These are phyloP conservation scores for Fusarium circinatum DNA, from an alignment of 2,329 filamentous ascomycete genomes.

Conservation along the genomic window DNA sequence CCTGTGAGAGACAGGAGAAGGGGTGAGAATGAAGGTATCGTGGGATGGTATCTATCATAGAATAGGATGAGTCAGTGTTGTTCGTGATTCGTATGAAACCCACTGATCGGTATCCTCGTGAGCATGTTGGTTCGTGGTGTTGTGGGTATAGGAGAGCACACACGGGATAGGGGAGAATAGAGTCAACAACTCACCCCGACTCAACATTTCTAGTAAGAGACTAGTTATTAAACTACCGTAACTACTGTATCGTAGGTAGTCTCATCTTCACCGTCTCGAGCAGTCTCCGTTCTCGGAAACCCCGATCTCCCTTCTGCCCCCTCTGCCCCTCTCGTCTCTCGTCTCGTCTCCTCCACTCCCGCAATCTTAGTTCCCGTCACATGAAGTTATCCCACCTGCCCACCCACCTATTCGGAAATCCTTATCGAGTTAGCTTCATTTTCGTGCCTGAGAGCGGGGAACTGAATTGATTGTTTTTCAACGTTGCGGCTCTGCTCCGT, in stretches of 20 bases:
- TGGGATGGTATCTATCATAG: not conserved
- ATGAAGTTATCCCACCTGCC: not conserved
- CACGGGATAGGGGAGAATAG: not conserved
- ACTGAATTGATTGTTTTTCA: not conserved
- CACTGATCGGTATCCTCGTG: not conserved
- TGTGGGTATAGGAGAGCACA: constrained; percentile 5
- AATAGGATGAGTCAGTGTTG: constrained; percentile 2
- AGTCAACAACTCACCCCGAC: constrained; percentile 7
- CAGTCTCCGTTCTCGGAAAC: constrained; percentile 16
- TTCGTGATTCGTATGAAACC: not conserved
- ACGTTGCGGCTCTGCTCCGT: constrained; percentile 22
- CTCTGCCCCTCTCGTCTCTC: not conserved
- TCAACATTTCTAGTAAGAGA: not conserved
- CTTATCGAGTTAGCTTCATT: not conserved
- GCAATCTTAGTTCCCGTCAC: constrained; percentile 24
- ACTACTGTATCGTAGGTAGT: not conserved
- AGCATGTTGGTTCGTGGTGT: constrained; percentile 6
- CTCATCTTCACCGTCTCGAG: not conserved
- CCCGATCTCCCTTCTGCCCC: not conserved
- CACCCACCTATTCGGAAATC: constrained; percentile 1
- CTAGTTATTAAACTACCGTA: not conserved
- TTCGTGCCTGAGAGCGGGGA: constrained; percentile 23
- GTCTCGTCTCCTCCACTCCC: constrained; percentile 1
- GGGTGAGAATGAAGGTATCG: not conserved
- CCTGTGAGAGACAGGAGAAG: not conserved